Base-by-base conservation (phyloP, 768 basidiomycete genomes). In the Fomitopsis pulvina region DNA sequence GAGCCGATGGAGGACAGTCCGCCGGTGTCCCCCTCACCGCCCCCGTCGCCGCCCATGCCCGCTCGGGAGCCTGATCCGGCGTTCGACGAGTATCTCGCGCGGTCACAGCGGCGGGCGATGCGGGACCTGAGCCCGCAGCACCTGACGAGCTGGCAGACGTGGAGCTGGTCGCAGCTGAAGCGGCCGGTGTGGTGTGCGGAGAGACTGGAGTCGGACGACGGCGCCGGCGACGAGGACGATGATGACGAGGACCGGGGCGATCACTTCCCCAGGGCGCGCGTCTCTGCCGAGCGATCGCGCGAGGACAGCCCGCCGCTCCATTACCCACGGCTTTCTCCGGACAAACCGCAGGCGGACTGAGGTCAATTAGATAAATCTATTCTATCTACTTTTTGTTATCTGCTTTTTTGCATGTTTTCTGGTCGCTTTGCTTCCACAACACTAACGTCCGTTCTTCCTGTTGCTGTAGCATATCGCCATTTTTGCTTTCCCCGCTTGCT, bases 101-200 rank as follows among this genome's bases (percentile, higher is more conserved):
- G 60, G 24, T 64, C 63, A 53, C 61, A 58, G 5, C 48, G 56
- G n/a, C 37, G 41, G 16, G 25, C 28, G 16, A 48, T 47, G 51
- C 41, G 65, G 59, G 66, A 59, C 50, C 30, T 56, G 46, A 20
- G 60, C 18, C 37, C 49, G 12, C 37, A 16, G 7, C 37, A 37
- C 12, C 50, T 26, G 20, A 27, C 27, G 21, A 30, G 62, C 48
- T 72, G 73, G 70, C 61, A 66, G 28, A 59, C 64, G 43, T 76
- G 76, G 75, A 68, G 61, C 47, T 75, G 75, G 74, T 66, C 70
- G 38, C 71, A 70, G 39, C 63, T 74, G 27, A 66, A 65, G 50
- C 45, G 59, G 16, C 67, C 71, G 41, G 66, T 58, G 25, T 72
- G 47, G 52, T 25, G n/a, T n/a, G 10, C 27, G 22, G 27, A 39